Base-by-base conservation (phyloP, 306 rosid species). In the Ziziphus jujuba region DNA sequence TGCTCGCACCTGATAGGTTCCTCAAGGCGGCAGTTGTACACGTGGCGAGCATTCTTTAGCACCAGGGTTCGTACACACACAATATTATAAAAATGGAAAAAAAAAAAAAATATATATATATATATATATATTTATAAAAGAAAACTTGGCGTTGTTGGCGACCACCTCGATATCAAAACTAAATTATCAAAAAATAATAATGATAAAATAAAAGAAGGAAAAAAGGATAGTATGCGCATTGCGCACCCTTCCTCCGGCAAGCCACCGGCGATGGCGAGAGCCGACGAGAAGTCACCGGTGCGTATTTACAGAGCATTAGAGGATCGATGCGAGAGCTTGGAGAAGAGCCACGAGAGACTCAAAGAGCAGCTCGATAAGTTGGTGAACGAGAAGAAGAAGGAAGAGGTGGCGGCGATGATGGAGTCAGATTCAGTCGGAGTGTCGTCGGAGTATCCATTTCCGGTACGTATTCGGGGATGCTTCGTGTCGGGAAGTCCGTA, bases 281-380 rank as follows among this genome's bases (percentile, higher is more conserved):
- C 60, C 48, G 66, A 56, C 23, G 64, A 35, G 7, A 69, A 63
- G 52, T 35, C 59, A 5, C 61, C 55, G 58, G 70, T 54, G 10
- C 19, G 15, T 4, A 16, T 57, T 0, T 77, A 72, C 76, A 48
- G 45, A 15, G 58, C 51, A 21, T 78, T 89, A 21, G 63, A 48
- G 55, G 76, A 81, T 78, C 82, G 93, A 56, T 83, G 75, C 36
- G 85, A 49, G 77, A 79, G 71, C 58, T 54, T 89, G 72, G 93
- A 89, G 79, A 81, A 71, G 61, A 79, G 75, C 20, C 82, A 87
- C 47, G 55, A 59, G 38, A 69, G 76, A 68, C 79, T 89, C 31
- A 59, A 44, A 23, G 82, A 82, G 11, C 70, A 85, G 79, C 56
- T 89, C 56, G 55, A 72, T 8, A 69, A 79, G 73, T 56, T 87